These are phyloP conservation scores for Penicillium verrucosum DNA, from an alignment of 2,329 filamentous ascomycete species.

Conservation along the genomic window DNA sequence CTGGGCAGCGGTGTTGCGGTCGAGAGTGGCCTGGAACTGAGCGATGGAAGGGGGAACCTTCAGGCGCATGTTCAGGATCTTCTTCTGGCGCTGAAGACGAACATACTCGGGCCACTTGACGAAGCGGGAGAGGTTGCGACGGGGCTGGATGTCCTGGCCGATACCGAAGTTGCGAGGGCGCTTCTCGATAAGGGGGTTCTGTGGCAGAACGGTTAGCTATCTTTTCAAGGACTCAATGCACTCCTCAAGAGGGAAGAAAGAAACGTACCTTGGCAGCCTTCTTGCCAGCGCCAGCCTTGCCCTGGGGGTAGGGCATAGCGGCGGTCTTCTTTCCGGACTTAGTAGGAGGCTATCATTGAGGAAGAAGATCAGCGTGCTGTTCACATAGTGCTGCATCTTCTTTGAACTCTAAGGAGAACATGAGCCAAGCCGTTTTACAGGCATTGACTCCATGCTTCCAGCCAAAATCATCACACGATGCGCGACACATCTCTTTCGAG, in stretches of 20 bases:
- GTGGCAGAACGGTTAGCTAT: slow-evolving; percentile 16
- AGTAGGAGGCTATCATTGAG: slow-evolving; percentile 98
- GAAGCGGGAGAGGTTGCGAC: slow-evolving; percentile 94
- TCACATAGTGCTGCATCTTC: slow-evolving; percentile 72
- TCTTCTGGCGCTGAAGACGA: slow-evolving; percentile 88
- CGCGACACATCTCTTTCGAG: slow-evolving; percentile 31
- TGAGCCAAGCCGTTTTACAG: slow-evolving; percentile 48
- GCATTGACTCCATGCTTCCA: slow-evolving; percentile 53
- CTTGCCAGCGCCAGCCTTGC: slow-evolving; percentile 81
- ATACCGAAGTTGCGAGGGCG: slow-evolving; percentile 96
- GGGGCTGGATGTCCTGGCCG: slow-evolving; percentile 97
- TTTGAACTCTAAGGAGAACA: slow-evolving; percentile 86
- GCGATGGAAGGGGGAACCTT: slow-evolving; percentile 97
- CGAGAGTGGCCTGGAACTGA: slow-evolving; percentile 96
- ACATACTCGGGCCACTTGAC: slow-evolving; percentile 99
- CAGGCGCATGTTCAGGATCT: slow-evolving; percentile 97
- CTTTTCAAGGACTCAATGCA: neutral
- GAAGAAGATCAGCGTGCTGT: slow-evolving; percentile 91
- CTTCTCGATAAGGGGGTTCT: slow-evolving; percentile 99
- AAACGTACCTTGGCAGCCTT: slow-evolving; percentile 90
- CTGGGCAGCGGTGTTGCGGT: slow-evolving; percentile 95
- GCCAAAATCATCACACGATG: slow-evolving; percentile 48
- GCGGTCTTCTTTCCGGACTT: slow-evolving; percentile 98
- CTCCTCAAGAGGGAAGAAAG: slow-evolving; percentile 11
- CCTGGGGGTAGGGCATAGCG: slow-evolving; percentile 91